Conservation (phyloP, 345 rosid species). For the Moricandia moricandioides region DNA sequence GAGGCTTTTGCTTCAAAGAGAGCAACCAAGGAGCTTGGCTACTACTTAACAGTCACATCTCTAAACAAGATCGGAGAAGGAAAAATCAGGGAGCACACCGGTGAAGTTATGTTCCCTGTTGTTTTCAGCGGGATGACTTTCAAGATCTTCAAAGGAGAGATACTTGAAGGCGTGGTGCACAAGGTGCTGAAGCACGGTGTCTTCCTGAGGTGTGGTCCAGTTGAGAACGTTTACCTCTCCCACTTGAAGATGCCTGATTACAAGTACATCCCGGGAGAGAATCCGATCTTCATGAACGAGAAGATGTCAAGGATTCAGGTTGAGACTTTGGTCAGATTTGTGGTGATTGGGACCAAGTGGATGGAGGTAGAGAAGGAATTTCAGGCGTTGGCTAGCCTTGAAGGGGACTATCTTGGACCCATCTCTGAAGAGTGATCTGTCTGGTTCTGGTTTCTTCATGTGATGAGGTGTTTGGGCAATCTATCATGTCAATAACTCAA, state of each 20-base stretch:
- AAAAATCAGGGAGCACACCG: constrained; percentile 57
- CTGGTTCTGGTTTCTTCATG: not conserved
- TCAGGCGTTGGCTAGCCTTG: constrained; percentile 78
- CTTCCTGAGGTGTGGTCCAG: constrained; percentile 69
- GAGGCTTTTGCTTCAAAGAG: constrained; percentile 62
- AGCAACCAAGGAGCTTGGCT: constrained; percentile 76
- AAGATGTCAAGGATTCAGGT: constrained; percentile 61
- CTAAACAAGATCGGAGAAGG: constrained; percentile 70
- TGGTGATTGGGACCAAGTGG: constrained; percentile 78
- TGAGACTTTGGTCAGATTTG: constrained; percentile 49
- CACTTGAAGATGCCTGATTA: constrained; percentile 61
- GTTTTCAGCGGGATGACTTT: constrained; percentile 66
- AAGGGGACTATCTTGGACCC: constrained; percentile 77
- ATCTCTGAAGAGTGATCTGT: constrained; percentile 34
- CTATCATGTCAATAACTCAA: not conserved
- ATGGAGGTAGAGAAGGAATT: constrained; percentile 78
- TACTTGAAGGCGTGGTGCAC: constrained; percentile 65
- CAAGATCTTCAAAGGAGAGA: constrained; percentile 82
- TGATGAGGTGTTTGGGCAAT: not conserved
- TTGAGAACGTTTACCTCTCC: constrained; percentile 62
- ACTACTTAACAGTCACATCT: constrained; percentile 55
- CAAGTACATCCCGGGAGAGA: constrained; percentile 61
- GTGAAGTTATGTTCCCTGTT: constrained; percentile 83
- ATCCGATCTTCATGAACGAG: constrained; percentile 61
- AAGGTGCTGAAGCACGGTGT: constrained; percentile 84